These are phyloP conservation scores for Curvularia eragrostidis DNA, from an alignment of 2,329 filamentous ascomycete species.

Conservation along the genomic window DNA sequence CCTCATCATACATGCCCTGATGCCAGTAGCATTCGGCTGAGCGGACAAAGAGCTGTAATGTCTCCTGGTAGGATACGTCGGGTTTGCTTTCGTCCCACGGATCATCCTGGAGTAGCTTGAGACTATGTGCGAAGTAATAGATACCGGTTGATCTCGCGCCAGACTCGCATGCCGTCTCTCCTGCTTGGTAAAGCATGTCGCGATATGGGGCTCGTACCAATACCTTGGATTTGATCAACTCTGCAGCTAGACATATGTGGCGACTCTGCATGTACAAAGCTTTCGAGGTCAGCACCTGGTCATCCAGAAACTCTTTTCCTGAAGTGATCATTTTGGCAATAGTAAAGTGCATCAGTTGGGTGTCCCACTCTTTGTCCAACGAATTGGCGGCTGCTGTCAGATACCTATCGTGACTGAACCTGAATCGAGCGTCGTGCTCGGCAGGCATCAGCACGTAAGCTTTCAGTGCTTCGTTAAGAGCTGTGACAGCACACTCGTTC, in stretches of 20 bases:
- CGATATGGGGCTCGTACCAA: slow-evolving; percentile 70
- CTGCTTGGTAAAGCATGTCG: slow-evolving; percentile 78
- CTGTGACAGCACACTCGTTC: slow-evolving; percentile 74
- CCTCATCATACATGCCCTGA: slow-evolving; percentile 73
- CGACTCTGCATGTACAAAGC: slow-evolving; percentile 74
- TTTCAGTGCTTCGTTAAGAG: slow-evolving; percentile 81
- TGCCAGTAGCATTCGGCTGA: slow-evolving; percentile 84
- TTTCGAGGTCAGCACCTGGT: slow-evolving; percentile 57
- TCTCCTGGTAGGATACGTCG: slow-evolving; percentile 87
- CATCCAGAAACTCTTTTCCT: slow-evolving; percentile 65
- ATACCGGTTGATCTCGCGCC: slow-evolving; percentile 82
- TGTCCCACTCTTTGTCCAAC: slow-evolving; percentile 66
- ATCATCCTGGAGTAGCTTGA: slow-evolving; percentile 78
- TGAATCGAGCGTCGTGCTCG: slow-evolving; percentile 84
- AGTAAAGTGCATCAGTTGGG: slow-evolving; percentile 78
- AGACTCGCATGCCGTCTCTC: slow-evolving; percentile 77
- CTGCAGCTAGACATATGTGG: slow-evolving; percentile 79
- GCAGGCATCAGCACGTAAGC: slow-evolving; percentile 81
- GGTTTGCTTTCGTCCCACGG: slow-evolving; percentile 74
- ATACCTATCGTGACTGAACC: slow-evolving; percentile 88
- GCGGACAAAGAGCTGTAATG: slow-evolving; percentile 72
- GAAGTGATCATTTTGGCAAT: slow-evolving; percentile 83
- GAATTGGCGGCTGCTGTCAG: slow-evolving; percentile 69
- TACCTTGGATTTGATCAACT: slow-evolving; percentile 74
- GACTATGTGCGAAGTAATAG: slow-evolving; percentile 79